Evolutionary conservation across 2,329 filamentous ascomycete species (phyloP), one percentile per base, ranked within the genome.

Genomic region (Penicillium sclerotiorum): DNA sequence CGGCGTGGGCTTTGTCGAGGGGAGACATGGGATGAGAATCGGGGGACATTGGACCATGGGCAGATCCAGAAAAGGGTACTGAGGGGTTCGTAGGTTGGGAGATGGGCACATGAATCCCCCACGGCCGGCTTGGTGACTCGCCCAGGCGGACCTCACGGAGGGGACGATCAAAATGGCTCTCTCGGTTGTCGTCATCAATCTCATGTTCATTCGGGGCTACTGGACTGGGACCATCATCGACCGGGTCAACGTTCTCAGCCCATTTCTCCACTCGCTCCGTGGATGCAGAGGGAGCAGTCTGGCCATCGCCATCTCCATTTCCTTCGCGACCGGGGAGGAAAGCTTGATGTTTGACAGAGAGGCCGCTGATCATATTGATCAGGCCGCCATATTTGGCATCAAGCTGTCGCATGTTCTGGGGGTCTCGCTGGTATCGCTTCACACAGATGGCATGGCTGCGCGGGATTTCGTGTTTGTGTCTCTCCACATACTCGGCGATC

Each of bases 371-470:
- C 93, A 97, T 96, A 73, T 84, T 95, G 60, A 90, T 90, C 36
- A 96, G 77, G 67, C 87, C 93, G 57, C 90, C 91, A 68, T 96
- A 97, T 70, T 96, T 97, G 55, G 90, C 90, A 69, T 97, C 93
- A 47, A 97, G 79, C 71, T 95, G 89, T 58, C 85, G 85, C 65
- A 95, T 89, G 64, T 92, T 89, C 56, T 88, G 83, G 61, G 93
- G 87, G 64, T 92, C 93, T 70, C 84, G 87, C 72, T 95, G 90
- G 67, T 96, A 96, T 49, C 92, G 84, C 64, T 89, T 86, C 53
- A 97, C 85, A 70, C 93, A 97, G 37, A 96, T 83, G 67, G 95
- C 90, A 72, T 97, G 93, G 68, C 91, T 96, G 61, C 93, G 84
- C 8, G 93, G 93, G 46, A 97, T 82, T 70, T 96, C 89, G 72